phyloP scores from a whole-genome alignment of 2,329 filamentous ascomycete genomes.

The Colletotrichum theobromicola region DNA sequence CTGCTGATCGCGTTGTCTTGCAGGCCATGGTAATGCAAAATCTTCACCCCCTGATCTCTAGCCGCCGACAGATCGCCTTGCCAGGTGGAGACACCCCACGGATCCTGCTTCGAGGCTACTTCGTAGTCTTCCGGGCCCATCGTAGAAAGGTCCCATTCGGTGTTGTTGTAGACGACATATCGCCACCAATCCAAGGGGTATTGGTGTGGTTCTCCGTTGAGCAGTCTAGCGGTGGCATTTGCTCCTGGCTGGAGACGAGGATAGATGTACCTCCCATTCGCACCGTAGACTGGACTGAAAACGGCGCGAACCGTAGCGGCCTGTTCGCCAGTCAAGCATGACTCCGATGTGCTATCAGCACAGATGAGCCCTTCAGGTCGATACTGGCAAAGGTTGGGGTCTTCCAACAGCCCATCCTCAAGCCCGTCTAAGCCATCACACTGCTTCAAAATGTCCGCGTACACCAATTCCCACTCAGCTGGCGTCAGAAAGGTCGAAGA shows the following conservation, averaged over 20 bases:
- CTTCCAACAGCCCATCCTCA: slow-evolving; percentile 49
- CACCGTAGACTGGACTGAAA: slow-evolving; percentile 31
- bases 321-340: slow-evolving; percentile 39
- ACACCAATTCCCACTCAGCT: background rate
- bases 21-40: slow-evolving; percentile 52
- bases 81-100: slow-evolving; percentile 43
- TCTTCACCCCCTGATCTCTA: slow-evolving; percentile 46
- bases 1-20: slow-evolving; percentile 46
- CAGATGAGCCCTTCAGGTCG: slow-evolving; percentile 43
- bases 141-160: background rate
- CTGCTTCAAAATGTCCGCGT: slow-evolving; percentile 43
- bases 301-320: slow-evolving; percentile 30
- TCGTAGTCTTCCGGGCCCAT: slow-evolving; percentile 21
- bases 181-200: slow-evolving; percentile 29
- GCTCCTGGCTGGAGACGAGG: slow-evolving; percentile 53
- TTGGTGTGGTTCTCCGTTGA: background rate
- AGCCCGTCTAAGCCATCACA: slow-evolving; percentile 56
- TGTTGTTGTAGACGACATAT: slow-evolving; percentile 31
- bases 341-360: slow-evolving; percentile 36
- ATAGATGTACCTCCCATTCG: slow-evolving; percentile 35
- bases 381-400: slow-evolving; percentile 5
- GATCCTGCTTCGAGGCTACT: slow-evolving; percentile 29
- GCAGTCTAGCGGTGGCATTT: slow-evolving; percentile 26
- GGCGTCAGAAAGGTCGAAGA: slow-evolving; percentile 41
- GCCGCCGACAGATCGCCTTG: slow-evolving; percentile 44